Evolutionary conservation across 2,329 filamentous ascomycete genomes (phyloP).

Genomic region (Trichoderma guizhouense): DNA sequence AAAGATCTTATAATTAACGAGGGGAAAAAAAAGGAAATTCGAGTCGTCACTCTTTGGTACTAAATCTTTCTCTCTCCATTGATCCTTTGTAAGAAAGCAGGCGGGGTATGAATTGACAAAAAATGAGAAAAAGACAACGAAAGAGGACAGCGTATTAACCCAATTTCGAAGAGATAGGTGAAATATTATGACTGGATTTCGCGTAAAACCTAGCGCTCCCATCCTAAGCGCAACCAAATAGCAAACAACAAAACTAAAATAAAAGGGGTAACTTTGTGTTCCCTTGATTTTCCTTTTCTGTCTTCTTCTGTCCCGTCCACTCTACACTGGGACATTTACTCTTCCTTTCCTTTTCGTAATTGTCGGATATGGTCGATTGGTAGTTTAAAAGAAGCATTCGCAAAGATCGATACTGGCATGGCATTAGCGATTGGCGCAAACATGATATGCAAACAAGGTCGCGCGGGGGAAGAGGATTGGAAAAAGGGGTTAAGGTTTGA

Average conservation of each 20-base stretch:
- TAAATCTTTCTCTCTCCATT: not conserved
- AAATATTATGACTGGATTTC: not conserved
- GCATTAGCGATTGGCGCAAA: not conserved
- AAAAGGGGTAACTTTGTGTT: not conserved
- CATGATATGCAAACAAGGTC: too few relatives aligned
- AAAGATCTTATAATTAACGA: not conserved
- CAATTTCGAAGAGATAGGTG: not conserved
- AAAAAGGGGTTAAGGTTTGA: not conserved
- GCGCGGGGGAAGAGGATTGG: not conserved
- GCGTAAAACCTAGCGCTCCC: not conserved
- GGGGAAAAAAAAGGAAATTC: not conserved
- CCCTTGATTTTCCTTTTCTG: not conserved
- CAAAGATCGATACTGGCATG: slow-evolving; percentile 38
- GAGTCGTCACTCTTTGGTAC: not conserved
- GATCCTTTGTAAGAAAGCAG: not conserved
- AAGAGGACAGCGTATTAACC: not conserved
- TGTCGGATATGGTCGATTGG: not conserved
- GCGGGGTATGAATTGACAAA: not conserved
- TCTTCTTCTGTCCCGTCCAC: not conserved
- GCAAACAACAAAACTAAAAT: not conserved
- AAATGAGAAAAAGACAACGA: not conserved
- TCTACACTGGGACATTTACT: not conserved
- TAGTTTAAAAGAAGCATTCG: slow-evolving; percentile 37
- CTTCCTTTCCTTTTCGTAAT: not conserved
- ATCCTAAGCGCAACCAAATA: not conserved